Percentiles rank a stretch among this genome's conserved stretches.
These are phyloP conservation scores for Xylariaceae sp. DNA, from an alignment of 2,329 filamentous ascomycete genomes.

Conservation along the genomic window DNA sequence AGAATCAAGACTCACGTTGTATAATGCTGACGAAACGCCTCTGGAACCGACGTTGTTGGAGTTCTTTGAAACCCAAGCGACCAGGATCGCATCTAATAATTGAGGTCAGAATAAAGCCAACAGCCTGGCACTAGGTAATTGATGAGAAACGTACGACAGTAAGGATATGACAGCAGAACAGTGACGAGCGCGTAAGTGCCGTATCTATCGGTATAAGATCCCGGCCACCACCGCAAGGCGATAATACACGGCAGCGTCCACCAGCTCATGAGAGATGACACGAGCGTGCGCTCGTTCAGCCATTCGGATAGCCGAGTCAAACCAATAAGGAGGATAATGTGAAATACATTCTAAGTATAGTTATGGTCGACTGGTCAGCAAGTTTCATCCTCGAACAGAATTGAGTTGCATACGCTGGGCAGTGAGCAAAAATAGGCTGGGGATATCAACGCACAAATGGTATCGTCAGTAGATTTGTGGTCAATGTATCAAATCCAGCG, in stretches of 20 bases:
- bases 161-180: slow-evolving; percentile 50
- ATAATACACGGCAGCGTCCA: slow-evolving; percentile 55
- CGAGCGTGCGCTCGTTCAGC: slow-evolving; percentile 45
- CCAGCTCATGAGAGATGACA: slow-evolving; percentile 43
- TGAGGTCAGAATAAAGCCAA: too few species aligned
- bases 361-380: slow-evolving; percentile 23
- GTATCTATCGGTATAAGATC: slow-evolving; percentile 42
- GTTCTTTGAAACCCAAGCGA: slow-evolving; percentile 56
- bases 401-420: too few species aligned
- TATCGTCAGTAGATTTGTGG: slow-evolving; percentile 56
- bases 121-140: too few species aligned
- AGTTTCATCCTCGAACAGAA: slow-evolving; percentile 16
- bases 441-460: slow-evolving; percentile 35
- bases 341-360: slow-evolving; percentile 36
- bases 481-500: slow-evolving; percentile 50
- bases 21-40: slow-evolving; percentile 55
- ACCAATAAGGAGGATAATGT: slow-evolving; percentile 48
- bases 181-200: slow-evolving; percentile 48
- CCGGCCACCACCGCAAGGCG: slow-evolving; percentile 45
- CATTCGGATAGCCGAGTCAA: slow-evolving; percentile 49
- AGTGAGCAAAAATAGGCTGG: too few species aligned
- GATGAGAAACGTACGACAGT: slow-evolving; percentile 37
- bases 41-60: slow-evolving; percentile 56
- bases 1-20: slow-evolving; percentile 41
- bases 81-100: slow-evolving; percentile 54